Evolutionary conservation across 2,329 filamentous ascomycete species (phyloP), one percentile per base, ranked within the genome.

Genomic region (Tolypocladium sp.): DNA sequence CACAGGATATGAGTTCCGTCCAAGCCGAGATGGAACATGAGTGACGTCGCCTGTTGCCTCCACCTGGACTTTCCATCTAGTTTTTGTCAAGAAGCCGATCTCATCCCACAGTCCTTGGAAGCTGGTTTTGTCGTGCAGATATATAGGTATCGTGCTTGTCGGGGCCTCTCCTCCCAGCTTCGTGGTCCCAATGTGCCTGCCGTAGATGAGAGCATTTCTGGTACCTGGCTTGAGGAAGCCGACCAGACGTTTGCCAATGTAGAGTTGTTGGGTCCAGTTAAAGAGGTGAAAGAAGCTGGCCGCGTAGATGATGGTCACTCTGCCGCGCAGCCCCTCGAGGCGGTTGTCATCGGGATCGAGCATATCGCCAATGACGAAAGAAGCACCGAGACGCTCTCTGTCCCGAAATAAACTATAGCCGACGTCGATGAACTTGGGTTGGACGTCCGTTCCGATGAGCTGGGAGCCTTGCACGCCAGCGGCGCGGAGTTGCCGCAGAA

Each of bases 381-480:
- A 73, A 2, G 75, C 75, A 25, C 72, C 72, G 6, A 84, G 70
- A 40, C 59, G 74, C n/a, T 72, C 66, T 33, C 77, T 76, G 61
- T 88, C 87, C 53, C 78, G 76, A 71, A 89, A 90, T 25, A 90
- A 74, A 58, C 87, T 82, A 68, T 86, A 85, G 35, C 83, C 83
- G n/a, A 82, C 69, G 13, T 82, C 75, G 57, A 85, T 74, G 63
- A 85, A 82, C n/a, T 71, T 72, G 25, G 73, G 64, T 51, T 79
- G 74, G 3, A 82, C 62, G 61, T 84, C 82, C 4, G 74, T 72
- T 22, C 79, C 82, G 60, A 77, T 78, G n/a, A 85, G 68, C 53
- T 77, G 76, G 20, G 72, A 67, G 6, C 76, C 71, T 30, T 76
- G 70, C 9, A 80, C 80, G 25, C 82, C 82, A 59, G 82, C 79